Base-by-base conservation (phyloP, 257 asterid genomes). In the Solanum bulbocastanum region DNA sequence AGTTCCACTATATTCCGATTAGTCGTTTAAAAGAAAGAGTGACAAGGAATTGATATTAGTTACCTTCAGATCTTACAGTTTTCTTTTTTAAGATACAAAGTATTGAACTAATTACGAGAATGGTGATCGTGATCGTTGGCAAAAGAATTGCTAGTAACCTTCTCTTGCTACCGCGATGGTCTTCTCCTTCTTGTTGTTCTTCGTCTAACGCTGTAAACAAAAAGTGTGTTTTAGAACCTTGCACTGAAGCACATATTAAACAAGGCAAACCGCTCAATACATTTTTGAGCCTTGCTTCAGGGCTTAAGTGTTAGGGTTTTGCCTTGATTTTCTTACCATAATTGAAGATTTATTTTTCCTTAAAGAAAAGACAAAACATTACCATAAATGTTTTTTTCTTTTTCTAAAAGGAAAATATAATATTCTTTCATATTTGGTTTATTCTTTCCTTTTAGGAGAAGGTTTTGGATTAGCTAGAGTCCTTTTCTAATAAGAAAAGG, bases 151-250 rank as follows among this genome's bases (percentile, higher is more conserved):
- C 46, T 83, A 86, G 52, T 73, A 88, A 13, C 66, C 23, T 68
- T n/a, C 18, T 49, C 66, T 83, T 87, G 35, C 36, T 73, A 11
- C 14, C n/a, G 6, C 68, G 75, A 8, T 76, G 89, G 49, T 83
- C 87, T 22, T 40, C 46, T 72, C 35, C 89, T 72, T n/a, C n/a
- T n/a, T n/a, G n/a, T n/a, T n/a, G n/a, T n/a, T 44, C 89, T 65
- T 78, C 88, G 69, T 36, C 88, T 72, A 68, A 76, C 49, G 92
- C 91, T 91, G 90, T 52, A 13, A 52, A 52, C 23, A 52, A 52
- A 52, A 52, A 52, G 3, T 16, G 16, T 52, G 62, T 5, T 16
- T 52, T 52, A 52, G 62, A 56, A 56, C 65, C 4, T 49, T 49
- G 3, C 56, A 46, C 6, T 13, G 46, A 40, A 40, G 46, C 46